Percentiles rank a stretch among this genome's conserved stretches.
Evolutionary conservation across 1,284 basidiomycete genomes (phyloP).

Genomic region (Sporisorium iseilematis-ciliati): DNA sequence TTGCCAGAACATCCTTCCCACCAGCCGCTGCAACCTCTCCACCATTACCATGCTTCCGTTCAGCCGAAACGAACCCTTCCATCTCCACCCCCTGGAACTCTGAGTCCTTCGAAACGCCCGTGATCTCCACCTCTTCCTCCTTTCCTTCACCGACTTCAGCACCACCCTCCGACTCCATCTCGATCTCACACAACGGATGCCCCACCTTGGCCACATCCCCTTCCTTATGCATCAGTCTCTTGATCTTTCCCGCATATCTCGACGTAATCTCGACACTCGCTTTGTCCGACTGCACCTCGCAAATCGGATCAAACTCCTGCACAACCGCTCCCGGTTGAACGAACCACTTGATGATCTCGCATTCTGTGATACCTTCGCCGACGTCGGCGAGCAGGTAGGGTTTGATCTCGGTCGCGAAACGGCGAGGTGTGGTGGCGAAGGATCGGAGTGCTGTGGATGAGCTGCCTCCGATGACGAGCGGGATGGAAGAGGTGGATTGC

Average conservation of each 20-base stretch:
- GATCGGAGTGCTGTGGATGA: slow-evolving; percentile 25
- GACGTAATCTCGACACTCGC: slow-evolving; percentile 93
- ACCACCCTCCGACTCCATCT: slow-evolving; percentile 77
- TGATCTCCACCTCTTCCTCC: slow-evolving; percentile 17
- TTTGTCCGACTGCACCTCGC: slow-evolving; percentile 95
- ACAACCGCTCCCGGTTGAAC: slow-evolving; percentile 76
- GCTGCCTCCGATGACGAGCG: slow-evolving; percentile 21
- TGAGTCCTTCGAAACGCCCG: slow-evolving; percentile 14
- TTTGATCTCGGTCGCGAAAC: slow-evolving; percentile 35
- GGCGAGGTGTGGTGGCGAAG: slow-evolving; percentile 44
- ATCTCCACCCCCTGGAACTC: slow-evolving; percentile 31
- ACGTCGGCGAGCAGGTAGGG: slow-evolving; percentile 92
- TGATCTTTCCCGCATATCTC: slow-evolving; percentile 84
- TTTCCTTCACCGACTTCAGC: slow-evolving; percentile 11
- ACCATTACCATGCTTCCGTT: slow-evolving; percentile 27
- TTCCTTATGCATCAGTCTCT: slow-evolving; percentile 80
- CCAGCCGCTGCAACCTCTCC: slow-evolving; percentile 9
- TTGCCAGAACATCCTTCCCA: slow-evolving; percentile 72
- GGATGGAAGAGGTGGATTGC: slow-evolving; percentile 14
- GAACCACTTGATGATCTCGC: slow-evolving; percentile 70
- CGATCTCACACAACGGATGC: slow-evolving; percentile 82
- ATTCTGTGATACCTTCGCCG: slow-evolving; percentile 79
- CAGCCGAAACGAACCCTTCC: slow-evolving; percentile 41
- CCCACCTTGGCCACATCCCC: slow-evolving; percentile 91
- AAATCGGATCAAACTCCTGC: slow-evolving; percentile 85